phyloP scores from a whole-genome alignment of 768 basidiomycete genomes.

The Trametes sanguinea region DNA sequence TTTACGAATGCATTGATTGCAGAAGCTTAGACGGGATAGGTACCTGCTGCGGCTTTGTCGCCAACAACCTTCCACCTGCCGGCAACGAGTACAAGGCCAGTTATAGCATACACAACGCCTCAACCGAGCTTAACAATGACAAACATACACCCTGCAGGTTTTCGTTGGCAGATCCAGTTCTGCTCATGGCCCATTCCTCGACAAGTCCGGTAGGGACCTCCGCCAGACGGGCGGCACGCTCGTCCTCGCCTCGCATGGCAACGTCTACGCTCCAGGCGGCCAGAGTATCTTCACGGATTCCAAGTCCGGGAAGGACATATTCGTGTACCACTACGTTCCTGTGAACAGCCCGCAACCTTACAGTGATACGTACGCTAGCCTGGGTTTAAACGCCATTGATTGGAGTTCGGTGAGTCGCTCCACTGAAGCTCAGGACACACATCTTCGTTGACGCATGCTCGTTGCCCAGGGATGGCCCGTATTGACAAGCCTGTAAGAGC shows the following conservation, averaged over 20 bases:
- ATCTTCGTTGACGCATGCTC: not conserved
- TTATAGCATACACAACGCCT: not conserved
- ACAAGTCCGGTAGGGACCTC: slow-evolving; percentile 15
- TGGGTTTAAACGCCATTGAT: slow-evolving; percentile 23
- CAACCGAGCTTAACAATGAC: not conserved
- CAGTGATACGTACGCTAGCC: slow-evolving; percentile 15
- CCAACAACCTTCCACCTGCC: slow-evolving; percentile 18
- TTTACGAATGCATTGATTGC: not conserved
- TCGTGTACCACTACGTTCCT: slow-evolving; percentile 25
- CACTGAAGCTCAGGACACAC: too few species aligned
- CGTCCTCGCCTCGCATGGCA: slow-evolving; percentile 32
- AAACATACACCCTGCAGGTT: slow-evolving; percentile 6
- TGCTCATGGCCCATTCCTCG: slow-evolving; percentile 25
- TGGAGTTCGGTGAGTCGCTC: slow-evolving; percentile 23
- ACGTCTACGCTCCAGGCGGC: slow-evolving; percentile 33
- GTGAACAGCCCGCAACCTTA: slow-evolving; percentile 19
- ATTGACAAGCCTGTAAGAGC: slow-evolving; percentile 9
- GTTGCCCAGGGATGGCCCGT: slow-evolving; percentile 20
- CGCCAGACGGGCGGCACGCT: slow-evolving; percentile 25
- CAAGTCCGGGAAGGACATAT: slow-evolving; percentile 14
- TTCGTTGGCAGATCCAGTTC: slow-evolving; percentile 25
- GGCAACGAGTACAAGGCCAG: slow-evolving; percentile 29
- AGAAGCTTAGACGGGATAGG: not conserved
- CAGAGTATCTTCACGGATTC: slow-evolving; percentile 13
- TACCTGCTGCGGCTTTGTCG: slow-evolving; percentile 19